phyloP scores from a whole-genome alignment of 139 green algal species.

The Closterium sp. region DNA sequence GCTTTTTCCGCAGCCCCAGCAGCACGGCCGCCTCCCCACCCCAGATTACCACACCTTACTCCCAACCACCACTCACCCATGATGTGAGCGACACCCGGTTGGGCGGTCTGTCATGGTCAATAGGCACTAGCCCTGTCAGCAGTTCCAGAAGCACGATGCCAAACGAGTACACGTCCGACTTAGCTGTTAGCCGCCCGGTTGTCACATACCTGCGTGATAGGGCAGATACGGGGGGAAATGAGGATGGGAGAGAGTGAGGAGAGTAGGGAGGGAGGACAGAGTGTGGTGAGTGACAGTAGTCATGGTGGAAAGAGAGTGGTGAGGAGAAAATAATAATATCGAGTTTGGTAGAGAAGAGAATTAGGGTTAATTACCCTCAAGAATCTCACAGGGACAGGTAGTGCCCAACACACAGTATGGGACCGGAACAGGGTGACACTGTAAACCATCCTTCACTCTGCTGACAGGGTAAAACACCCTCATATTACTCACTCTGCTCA shows the following conservation, averaged over 20 bases:
- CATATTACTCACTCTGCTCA: too few relatives aligned
- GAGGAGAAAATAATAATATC: too few relatives aligned
- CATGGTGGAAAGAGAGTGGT: too few relatives aligned
- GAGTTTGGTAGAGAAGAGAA: too few relatives aligned
- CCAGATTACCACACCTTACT: background rate
- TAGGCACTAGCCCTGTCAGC: background rate
- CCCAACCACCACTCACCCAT: background rate
- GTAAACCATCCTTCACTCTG: too few relatives aligned
- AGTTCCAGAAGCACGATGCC: background rate
- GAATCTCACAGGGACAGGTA: too few relatives aligned
- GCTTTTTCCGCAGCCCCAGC: background rate
- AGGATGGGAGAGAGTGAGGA: background rate
- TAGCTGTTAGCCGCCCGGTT: background rate
- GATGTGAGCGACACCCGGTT: background rate
- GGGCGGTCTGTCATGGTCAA: background rate
- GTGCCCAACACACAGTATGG: too few relatives aligned
- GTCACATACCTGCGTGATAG: background rate
- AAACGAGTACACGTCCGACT: background rate
- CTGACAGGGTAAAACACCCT: background rate
- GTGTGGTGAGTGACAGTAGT: too few relatives aligned
- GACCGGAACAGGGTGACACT: too few relatives aligned
- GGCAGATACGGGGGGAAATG: background rate
- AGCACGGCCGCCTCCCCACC: background rate
- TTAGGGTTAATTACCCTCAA: too few relatives aligned
- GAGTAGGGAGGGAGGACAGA: too few relatives aligned